These are phyloP conservation scores for Lactifluus hygrophoroides DNA, from an alignment of 768 basidiomycete genomes.

Conservation along the genomic window DNA sequence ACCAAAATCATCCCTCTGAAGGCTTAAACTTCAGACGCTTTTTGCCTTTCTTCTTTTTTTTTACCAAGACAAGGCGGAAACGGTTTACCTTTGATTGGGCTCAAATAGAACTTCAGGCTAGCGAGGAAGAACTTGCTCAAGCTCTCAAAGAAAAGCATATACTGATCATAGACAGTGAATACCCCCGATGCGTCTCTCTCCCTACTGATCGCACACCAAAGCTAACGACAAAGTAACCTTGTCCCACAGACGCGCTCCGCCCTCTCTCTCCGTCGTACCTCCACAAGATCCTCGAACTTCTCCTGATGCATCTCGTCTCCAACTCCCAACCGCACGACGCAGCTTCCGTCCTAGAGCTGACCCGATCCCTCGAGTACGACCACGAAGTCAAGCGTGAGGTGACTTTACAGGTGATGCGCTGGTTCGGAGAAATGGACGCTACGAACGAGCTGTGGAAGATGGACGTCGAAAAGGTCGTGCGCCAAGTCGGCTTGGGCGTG, in stretches of 20 bases:
- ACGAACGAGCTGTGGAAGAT: conserved; percentile 48
- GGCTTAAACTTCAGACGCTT: not conserved
- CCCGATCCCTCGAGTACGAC: conserved; percentile 54
- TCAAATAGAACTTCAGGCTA: conserved; percentile 64
- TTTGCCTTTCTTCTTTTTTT: not conserved
- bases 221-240: not conserved
- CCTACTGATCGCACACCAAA: not conserved
- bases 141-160: conserved; percentile 65
- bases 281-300: conserved; percentile 57
- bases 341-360: conserved; percentile 51
- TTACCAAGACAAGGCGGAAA: conserved; percentile 28
- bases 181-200: not conserved
- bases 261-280: conserved; percentile 65
- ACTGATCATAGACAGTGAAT: conserved; percentile 59
- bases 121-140: conserved; percentile 58
- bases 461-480: conserved; percentile 52
- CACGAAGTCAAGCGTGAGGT: conserved; percentile 61
- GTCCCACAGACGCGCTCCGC: conserved; percentile 51
- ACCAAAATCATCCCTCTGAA: not conserved
- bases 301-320: conserved; percentile 68
- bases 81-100: conserved; percentile 54
- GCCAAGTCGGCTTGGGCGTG: conserved; percentile 70
- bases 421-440: conserved; percentile 60
- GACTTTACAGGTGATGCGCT: conserved; percentile 61
- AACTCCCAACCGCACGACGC: conserved; percentile 43